Percentiles rank a stretch among this genome's conserved stretches.
phyloP scores from a whole-genome alignment of 148 eudicot genomes.

The Rhododendron vialii region DNA sequence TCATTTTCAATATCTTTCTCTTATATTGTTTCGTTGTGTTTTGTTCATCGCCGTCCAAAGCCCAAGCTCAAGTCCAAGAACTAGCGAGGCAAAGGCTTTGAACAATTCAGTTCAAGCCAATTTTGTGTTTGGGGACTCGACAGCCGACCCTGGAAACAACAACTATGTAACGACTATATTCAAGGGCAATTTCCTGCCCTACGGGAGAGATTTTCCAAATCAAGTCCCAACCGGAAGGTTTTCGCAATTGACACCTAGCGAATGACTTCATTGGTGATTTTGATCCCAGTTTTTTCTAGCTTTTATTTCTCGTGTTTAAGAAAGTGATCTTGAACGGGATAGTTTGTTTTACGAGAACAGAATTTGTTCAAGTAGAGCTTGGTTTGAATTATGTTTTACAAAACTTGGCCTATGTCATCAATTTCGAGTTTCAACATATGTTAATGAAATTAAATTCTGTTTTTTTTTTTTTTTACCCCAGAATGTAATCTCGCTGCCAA shows the following conservation, averaged over 20 bases:
- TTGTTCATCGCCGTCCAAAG: neutral
- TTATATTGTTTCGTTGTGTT: neutral
- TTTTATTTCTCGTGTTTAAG: neutral
- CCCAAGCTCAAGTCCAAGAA: neutral
- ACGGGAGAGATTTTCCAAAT: slow-evolving; percentile 1
- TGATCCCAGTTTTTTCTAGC: neutral
- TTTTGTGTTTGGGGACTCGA: slow-evolving; percentile 70
- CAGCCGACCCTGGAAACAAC: slow-evolving; percentile 75
- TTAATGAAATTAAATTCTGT: neutral
- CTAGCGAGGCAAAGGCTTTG: slow-evolving; percentile 4
- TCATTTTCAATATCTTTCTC: neutral
- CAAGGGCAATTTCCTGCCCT: neutral
- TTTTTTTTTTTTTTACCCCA: neutral
- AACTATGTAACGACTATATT: slow-evolving; percentile 41
- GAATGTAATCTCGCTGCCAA: slow-evolving; percentile 52
- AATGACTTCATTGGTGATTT: slow-evolving; percentile 60
- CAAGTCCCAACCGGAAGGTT: slow-evolving; percentile 67
- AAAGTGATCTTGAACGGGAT: neutral
- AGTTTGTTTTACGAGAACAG: too few species aligned
- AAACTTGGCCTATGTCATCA: neutral
- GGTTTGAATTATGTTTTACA: too few species aligned
- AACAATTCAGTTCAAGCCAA: slow-evolving; percentile 36
- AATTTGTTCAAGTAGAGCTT: too few species aligned
- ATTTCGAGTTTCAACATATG: neutral
- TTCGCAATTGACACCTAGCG: slow-evolving; percentile 44